Base-by-base conservation (phyloP, 2,329 filamentous ascomycete genomes). In the Chaetomiaceae sp. region DNA sequence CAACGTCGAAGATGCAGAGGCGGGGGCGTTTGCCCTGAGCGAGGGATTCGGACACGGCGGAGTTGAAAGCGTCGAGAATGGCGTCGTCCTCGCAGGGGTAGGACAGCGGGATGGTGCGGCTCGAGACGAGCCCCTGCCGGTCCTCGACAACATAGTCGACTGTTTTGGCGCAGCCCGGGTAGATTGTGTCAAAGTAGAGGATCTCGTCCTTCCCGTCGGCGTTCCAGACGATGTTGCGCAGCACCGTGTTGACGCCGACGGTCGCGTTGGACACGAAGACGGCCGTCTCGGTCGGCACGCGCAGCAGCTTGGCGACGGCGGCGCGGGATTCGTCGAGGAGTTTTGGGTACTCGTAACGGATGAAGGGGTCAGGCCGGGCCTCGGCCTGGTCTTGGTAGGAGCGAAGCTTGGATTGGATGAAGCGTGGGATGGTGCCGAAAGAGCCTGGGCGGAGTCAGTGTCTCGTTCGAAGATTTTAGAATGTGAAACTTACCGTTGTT, bases 211-310 rank as follows among this genome's bases (percentile, higher is more conserved):
- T 81, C 56, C 91, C 87, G 56, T 86, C 85, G 0, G 75, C 67
- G 34, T 81, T 68, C 77, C 85, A 95, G 1, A 67, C 65, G 2
- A 96, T 69, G 66, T 87, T 91, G 38, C 86, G 82, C n/a, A 96
- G 78, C 5, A 95, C 81, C 0, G 84, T 88, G 71, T 94, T 92
- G 43, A 91, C 71, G 22, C 82, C 89, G 0, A 81, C 85, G 0
- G 89, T 95, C 12, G 91, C 89, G 67, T 96, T 96, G 53, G 81
- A 74, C 1, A 95, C 83, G 59, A 95, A 85, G 1, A 95, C 90
- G 36, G 88, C 73, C 9, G 84, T 83, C 9, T 85, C 76, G 1
- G 75, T 65, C 0, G 85, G 83, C 0, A 81, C 85, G 56, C 88
- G 81, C 56, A 96, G 72, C 20, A 89, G 64, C 22, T 73, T 67